phyloP scores from a whole-genome alignment of 345 rosid species.

The Aquilaria yunnanensis region DNA sequence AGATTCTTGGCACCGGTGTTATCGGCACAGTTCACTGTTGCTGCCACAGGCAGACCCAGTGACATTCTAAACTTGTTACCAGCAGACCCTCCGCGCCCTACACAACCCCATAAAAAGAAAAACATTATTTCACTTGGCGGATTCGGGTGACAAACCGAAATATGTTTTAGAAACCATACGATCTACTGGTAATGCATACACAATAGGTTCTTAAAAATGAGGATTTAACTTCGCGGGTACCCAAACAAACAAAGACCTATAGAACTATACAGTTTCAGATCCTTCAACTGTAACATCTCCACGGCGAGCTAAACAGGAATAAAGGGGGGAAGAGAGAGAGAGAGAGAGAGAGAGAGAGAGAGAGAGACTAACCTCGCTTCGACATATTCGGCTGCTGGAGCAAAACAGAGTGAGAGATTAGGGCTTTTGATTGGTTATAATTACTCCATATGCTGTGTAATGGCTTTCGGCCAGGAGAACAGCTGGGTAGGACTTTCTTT shows the following conservation, averaged over 20 bases:
- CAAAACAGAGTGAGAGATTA: not conserved
- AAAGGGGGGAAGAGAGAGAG: not conserved
- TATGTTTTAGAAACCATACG: no score
- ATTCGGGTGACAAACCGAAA: not conserved
- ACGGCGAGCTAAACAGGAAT: not conserved
- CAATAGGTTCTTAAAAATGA: not conserved
- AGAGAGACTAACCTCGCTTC: constrained; percentile 60
- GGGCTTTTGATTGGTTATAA: constrained; percentile 19
- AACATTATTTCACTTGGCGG: not conserved
- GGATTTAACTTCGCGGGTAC: not conserved
- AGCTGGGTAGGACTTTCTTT: not conserved
- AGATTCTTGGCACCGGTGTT: constrained; percentile 97
- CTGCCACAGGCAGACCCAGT: constrained; percentile 97
- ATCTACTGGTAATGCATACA: not conserved
- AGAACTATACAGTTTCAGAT: not conserved
- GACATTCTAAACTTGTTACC: constrained; percentile 98
- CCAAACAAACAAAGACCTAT: not conserved
- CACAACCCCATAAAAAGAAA: not conserved
- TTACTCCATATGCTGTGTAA: constrained; percentile 1
- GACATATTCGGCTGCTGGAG: constrained; percentile 59
- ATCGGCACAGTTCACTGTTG: constrained; percentile 96
- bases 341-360: not conserved
- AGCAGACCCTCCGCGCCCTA: constrained; percentile 92
- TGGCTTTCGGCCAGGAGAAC: constrained; percentile 9
- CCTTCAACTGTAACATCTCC: not conserved